Evolutionary conservation across 2,329 filamentous ascomycete species (phyloP), one percentile per base, ranked within the genome.

Genomic region (Aspergillus neoniger): DNA sequence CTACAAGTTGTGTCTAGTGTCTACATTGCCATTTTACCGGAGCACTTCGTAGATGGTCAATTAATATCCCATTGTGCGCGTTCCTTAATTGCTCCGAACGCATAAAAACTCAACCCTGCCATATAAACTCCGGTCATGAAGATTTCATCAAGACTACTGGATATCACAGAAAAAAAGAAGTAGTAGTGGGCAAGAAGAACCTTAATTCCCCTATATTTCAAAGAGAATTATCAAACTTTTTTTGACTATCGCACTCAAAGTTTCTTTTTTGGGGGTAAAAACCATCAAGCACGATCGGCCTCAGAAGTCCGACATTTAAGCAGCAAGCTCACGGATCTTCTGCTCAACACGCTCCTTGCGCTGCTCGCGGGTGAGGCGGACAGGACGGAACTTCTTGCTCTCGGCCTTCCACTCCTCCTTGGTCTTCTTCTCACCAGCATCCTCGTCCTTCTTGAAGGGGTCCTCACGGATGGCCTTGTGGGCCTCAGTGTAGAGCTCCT

Each of bases 361-460:
- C 91, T 98, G 83, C 58, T 86, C 92, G 85, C 88, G 89, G 80
- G 86, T 88, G 71, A 92, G 86, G 88, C 96, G 96, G 7, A 8
- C 7, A 28, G 25, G 81, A 80, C 83, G 87, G 90, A 87, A 92
- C 88, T 98, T 96, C 85, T 92, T 87, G 79, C 91, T 92, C 87
- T 96, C 92, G 70, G 86, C 85, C 90, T 96, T 96, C 91, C 91
- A 96, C 85, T 97, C 87, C 67, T 94, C 94, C 90, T 97, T 98
- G 85, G 82, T 85, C 91, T 98, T 98, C 89, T 96, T 93, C 82
- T 90, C 82, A 59, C 79, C 90, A 59, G 86, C 88, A 47, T 84
- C 81, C 67, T 87, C 85, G 71, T 83, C 86, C 89, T 96, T 96
- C 90, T 96, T 96, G 87, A 90, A 96, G 76, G 95, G 95, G 81